Evolutionary conservation across 2,329 filamentous ascomycete genomes (phyloP).

Genomic region (Penicillium sp.): DNA sequence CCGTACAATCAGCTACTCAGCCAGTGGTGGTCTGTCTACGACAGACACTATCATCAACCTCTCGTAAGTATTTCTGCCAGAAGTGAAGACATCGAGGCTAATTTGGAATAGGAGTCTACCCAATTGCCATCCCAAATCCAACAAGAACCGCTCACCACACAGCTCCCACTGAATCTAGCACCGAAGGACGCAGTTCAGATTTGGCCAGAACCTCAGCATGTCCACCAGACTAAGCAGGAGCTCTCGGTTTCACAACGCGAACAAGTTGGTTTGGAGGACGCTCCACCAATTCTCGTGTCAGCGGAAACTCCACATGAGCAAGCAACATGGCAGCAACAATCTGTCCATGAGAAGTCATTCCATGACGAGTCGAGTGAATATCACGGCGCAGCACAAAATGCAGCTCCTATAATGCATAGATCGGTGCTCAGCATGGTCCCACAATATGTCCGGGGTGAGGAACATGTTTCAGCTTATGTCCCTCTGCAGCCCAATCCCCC

Average conservation of each 20-base stretch:
- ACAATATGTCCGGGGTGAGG: conserved; percentile 51
- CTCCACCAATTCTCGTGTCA: conserved; percentile 2
- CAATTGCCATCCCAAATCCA: neutral
- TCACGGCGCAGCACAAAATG: neutral
- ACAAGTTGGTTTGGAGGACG: conserved; percentile 1
- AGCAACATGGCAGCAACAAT: neutral
- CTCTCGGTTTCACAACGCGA: conserved; percentile 1
- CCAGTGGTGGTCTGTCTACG: conserved; percentile 94
- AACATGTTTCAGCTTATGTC: conserved; percentile 43
- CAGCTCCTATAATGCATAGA: neutral
- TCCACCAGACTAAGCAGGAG: conserved; percentile 5
- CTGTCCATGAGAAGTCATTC: neutral
- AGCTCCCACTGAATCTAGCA: neutral
- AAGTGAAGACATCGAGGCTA: neutral
- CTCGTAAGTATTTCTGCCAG: conserved; percentile 17
- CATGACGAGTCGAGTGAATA: neutral
- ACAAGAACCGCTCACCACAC: neutral
- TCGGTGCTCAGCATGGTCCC: conserved; percentile 44
- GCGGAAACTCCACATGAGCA: neutral
- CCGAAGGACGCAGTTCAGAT: neutral
- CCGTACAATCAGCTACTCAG: conserved; percentile 80
- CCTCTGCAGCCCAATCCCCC: conserved; percentile 21
- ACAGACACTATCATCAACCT: conserved; percentile 72
- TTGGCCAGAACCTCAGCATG: conserved; percentile 8
- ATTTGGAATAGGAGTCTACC: conserved; percentile 8